Conservation (phyloP, 2,329 filamentous ascomycete species). For the Claviceps purpurea region DNA sequence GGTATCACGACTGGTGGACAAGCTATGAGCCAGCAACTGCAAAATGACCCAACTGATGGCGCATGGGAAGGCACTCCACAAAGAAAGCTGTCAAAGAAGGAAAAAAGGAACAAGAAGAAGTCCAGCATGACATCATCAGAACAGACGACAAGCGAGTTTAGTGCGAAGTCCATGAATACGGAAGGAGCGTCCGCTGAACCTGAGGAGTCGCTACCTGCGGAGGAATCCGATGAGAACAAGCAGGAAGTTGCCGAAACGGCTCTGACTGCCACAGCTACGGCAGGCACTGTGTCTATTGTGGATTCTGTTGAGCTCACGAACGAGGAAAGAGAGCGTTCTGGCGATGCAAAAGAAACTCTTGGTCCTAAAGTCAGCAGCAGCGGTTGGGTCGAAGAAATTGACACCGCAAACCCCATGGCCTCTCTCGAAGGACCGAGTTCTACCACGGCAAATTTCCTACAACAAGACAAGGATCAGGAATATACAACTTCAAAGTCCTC, state of each 20-base stretch:
- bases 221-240: slow-evolving; percentile 22
- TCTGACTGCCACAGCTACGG: slow-evolving; percentile 6
- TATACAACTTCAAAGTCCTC: slow-evolving; percentile 28
- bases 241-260: slow-evolving; percentile 22
- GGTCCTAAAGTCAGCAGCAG: background rate
- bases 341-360: background rate
- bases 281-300: background rate
- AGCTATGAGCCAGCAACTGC: background rate
- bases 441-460: background rate
- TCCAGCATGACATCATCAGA: background rate
- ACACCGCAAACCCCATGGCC: background rate
- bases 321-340: background rate
- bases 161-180: background rate
- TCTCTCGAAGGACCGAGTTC: background rate
- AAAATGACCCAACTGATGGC: background rate
- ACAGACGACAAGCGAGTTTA: background rate
- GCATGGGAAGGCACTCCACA: slow-evolving; percentile 1
- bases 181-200: slow-evolving; percentile 4
- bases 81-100: slow-evolving; percentile 15
- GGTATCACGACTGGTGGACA: background rate
- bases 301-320: background rate
- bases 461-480: slow-evolving; percentile 13
- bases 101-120: slow-evolving; percentile 12
- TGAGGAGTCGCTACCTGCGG: slow-evolving; percentile 7
- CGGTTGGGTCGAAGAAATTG: background rate